Conservation (phyloP, 352 stramenopile genomes). For the Phytophthora niederhauseri region DNA sequence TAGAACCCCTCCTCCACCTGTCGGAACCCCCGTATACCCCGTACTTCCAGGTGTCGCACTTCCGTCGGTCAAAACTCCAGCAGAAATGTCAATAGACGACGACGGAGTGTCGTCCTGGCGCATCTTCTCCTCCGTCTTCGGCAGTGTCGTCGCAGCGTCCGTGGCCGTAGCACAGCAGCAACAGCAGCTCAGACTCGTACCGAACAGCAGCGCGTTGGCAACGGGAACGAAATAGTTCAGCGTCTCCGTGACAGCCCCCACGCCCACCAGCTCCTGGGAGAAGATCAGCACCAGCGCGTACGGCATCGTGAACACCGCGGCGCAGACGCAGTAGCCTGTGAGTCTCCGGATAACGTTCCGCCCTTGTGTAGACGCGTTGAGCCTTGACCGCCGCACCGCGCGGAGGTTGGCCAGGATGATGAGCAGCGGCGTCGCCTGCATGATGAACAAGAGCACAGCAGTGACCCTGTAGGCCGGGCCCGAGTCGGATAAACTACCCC, state of each 20-base stretch:
- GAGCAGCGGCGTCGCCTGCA: conserved; percentile 52
- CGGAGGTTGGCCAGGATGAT: conserved; percentile 59
- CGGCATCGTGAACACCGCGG: conserved; percentile 55
- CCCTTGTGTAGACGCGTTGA: conserved; percentile 60
- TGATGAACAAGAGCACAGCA: conserved; percentile 43
- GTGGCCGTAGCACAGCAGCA: conserved; percentile 41
- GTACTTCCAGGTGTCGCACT: conserved; percentile 18
- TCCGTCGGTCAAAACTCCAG: conserved; percentile 21
- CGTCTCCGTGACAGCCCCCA: conserved; percentile 57
- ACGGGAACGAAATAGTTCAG: conserved; percentile 65
- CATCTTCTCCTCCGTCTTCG: conserved; percentile 16
- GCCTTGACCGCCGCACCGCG: conserved; percentile 49
- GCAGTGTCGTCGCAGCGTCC: conserved; percentile 7
- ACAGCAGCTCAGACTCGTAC: conserved; percentile 64
- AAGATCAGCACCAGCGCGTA: conserved; percentile 50
- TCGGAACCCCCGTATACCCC: conserved; percentile 7
- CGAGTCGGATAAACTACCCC: background rate
- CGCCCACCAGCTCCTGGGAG: conserved; percentile 25
- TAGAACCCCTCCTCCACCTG: conserved; percentile 12
- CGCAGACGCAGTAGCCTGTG: conserved; percentile 60
- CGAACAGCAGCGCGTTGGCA: conserved; percentile 69
- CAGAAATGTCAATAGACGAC: conserved; percentile 37
- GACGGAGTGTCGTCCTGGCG: conserved; percentile 24
- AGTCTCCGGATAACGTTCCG: conserved; percentile 63
- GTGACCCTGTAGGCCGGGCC: conserved; percentile 49